phyloP scores from a whole-genome alignment of 306 rosid species.

The Spatholobus suberectus region DNA sequence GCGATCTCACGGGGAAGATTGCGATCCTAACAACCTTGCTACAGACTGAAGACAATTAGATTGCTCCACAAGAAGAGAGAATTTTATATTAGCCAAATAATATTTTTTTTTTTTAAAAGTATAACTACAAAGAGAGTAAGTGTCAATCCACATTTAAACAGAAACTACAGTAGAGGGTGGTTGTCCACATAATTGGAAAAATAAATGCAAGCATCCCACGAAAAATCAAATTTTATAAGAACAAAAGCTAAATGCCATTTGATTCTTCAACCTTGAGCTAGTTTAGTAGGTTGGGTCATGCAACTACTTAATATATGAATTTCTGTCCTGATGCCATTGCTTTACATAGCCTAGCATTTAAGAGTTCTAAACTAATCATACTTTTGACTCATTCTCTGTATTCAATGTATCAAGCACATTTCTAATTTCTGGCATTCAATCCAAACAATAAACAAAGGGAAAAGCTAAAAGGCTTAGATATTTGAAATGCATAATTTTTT shows the following conservation, averaged over 20 bases:
- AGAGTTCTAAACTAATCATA: neutral
- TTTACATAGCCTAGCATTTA: too few species aligned
- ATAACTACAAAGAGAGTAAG: neutral
- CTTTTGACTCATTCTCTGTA: neutral
- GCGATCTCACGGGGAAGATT: too few species aligned
- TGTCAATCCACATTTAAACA: neutral
- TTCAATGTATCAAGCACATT: slow-evolving; percentile 8
- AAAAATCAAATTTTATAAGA: neutral
- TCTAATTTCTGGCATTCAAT: neutral
- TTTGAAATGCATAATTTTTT: neutral
- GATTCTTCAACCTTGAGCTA: neutral
- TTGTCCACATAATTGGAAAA: neutral
- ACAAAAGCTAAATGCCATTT: neutral
- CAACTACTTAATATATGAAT: neutral
- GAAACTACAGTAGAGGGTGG: neutral
- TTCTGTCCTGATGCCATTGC: neutral
- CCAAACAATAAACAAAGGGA: neutral
- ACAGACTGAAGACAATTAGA: neutral
- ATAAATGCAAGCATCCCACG: neutral
- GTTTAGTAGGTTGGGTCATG: neutral
- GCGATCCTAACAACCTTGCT: too few species aligned
- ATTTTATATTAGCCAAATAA: neutral
- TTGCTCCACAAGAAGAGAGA: neutral
- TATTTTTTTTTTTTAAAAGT: too few species aligned
- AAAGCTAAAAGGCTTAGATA: neutral